Evolutionary conservation across 306 rosid species (phyloP).

Genomic region (Pyrus betulifolia): DNA sequence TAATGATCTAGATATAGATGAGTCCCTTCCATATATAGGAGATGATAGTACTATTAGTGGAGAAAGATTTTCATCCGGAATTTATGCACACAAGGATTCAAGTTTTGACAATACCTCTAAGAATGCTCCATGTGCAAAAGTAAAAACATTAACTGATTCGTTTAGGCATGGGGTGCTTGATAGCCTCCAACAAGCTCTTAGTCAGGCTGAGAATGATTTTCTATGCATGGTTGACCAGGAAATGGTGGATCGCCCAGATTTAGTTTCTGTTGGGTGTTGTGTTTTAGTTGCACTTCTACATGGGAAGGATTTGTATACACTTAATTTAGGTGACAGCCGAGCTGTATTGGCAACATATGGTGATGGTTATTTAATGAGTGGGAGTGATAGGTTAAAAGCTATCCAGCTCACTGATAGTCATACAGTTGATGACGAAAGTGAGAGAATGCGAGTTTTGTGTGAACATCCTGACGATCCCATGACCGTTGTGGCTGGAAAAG

Average conservation of each 20-base stretch:
- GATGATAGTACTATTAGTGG: slow-evolving; percentile 17
- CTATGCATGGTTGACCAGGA: slow-evolving; percentile 95
- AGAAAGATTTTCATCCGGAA: slow-evolving; percentile 22
- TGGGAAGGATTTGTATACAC: slow-evolving; percentile 78
- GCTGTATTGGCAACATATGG: slow-evolving; percentile 70
- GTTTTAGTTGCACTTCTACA: slow-evolving; percentile 82
- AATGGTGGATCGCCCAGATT: slow-evolving; percentile 93
- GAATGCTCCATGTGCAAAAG: slow-evolving; percentile 22
- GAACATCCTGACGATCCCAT: slow-evolving; percentile 88
- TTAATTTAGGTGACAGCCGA: slow-evolving; percentile 90
- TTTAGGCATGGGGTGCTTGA: slow-evolving; percentile 60
- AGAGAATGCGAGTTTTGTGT: slow-evolving; percentile 45
- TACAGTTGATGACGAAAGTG: slow-evolving; percentile 69
- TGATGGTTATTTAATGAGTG: slow-evolving; percentile 16
- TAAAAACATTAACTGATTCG: slow-evolving; percentile 18
- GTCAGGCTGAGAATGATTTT: slow-evolving; percentile 85
- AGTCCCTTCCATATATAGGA: slow-evolving; percentile 26
- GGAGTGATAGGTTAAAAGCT: slow-evolving; percentile 44
- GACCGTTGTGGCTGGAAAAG: slow-evolving; percentile 60
- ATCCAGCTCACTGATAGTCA: slow-evolving; percentile 89
- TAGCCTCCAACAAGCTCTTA: slow-evolving; percentile 62
- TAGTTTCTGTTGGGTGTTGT: slow-evolving; percentile 93
- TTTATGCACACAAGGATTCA: slow-evolving; percentile 11
- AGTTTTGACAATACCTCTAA: slow-evolving; percentile 12
- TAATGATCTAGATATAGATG: slow-evolving; percentile 20